Evolutionary conservation across 2,329 filamentous ascomycete genomes (phyloP), one percentile per base, ranked within the genome.

Genomic region (Scytalidium sp.): DNA sequence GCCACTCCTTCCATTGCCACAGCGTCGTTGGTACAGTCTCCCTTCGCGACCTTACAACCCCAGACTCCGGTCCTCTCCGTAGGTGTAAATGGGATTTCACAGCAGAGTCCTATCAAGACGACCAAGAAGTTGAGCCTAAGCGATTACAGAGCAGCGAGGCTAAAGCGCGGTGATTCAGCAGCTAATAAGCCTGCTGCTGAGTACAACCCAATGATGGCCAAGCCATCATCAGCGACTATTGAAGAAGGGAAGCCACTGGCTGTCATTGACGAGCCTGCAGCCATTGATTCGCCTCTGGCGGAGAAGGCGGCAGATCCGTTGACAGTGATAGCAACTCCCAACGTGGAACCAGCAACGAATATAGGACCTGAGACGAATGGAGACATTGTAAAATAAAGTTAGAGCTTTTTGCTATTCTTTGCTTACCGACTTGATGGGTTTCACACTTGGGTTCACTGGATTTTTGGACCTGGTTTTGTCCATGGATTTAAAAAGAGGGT

Each of bases 71-170:
- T 81, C 46, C 60, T 67, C 3, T 60, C 70, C 6, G 54, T 71
- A 0, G 58, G 67, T 0, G 60, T 72, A 27, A 80, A 77, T 49
- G 73, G 75, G 13, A 57, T 70, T 8, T 64, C 64, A 5, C 72
- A 72, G 9, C 79, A 80, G 2, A 85, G 80, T 54, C 83, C 83
- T 2, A 70, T 82, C 25, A 64, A 61, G 49, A 85, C 84, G 67
- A 61, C 58, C 17, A 86, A 87, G 72, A 86, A 85, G 64, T 68
- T 87, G 32, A 85, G 80, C 54, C 64, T 86, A 2, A 85, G 81
- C 59, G 83, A 86, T 60, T 87, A 87, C 59, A 84, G 81, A 60
- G 75, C 74, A 3, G 74, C 75, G 2, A 74, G 62, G 59, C 72
- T 67, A 22, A 73, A 72, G 52, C 60, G 54, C 23, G 48, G 53